Evolutionary conservation across 495 filamentous ascomycete genomes (phyloP), one percentile per base, ranked within the genome.

Genomic region (Aspergillus heteromorphus): DNA sequence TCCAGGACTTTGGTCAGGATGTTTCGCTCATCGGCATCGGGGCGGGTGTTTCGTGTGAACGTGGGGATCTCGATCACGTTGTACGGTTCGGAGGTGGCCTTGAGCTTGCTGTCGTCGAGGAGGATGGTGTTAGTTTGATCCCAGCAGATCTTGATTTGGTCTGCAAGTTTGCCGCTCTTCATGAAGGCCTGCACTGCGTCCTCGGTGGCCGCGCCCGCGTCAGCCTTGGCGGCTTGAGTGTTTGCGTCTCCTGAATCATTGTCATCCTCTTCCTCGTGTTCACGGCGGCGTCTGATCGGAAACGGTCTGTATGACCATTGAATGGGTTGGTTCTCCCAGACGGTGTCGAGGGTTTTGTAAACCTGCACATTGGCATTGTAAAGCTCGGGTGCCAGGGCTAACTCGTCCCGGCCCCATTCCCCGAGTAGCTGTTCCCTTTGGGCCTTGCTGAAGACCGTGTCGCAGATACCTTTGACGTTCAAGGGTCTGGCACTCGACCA

Each of bases 61-160:
- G 93, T 91, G 0, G 89, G 85, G 30, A 97, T 75, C 55, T 85
- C 73, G 10, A 97, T 67, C 18, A 90, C 79, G 54, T 97, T 98
- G 71, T 79, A 83, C 0, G 95, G 95, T 65, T 98, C 87, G 53
- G 79, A 84, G 48, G 77, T 74, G 2, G 86, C 93, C 73, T 97
- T 98, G 55, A 87, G 71, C 10, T 63, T 64, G 45, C 82, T 86
- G 67, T 97, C 95, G 57, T 98, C 93, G 19, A 97, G 84, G 11
- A 98, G 73, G 27, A 98, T 72, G 0, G 93, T 97, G 66, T 97
- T 92, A n/a, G 71, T 74, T 69, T 96, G 92, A 56, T 79, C 73
- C 88, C 90, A 98, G 23, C 58, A 57, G 0, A 30, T 9, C 17
- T 23, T 38, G n/a, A n/a, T n/a, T n/a, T n/a, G n/a, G n/a, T n/a